Conservation (phyloP, 495 filamentous ascomycete genomes). For the Niebla homalea region DNA sequence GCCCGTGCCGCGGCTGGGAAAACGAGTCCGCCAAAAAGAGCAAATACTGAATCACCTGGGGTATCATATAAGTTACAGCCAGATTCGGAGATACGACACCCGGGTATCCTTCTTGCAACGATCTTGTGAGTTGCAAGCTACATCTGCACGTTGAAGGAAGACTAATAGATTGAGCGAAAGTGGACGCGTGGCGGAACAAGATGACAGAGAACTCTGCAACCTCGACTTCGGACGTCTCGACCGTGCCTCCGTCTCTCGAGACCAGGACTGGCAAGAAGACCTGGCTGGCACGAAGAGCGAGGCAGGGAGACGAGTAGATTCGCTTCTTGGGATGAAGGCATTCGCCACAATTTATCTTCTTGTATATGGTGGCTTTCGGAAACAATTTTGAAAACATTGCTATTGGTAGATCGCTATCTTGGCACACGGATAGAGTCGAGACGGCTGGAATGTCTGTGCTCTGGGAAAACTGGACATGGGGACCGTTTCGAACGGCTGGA, state of each 20-base stretch:
- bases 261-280: conserved; percentile 75
- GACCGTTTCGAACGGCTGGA: no score
- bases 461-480: no score
- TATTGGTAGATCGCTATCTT: no score
- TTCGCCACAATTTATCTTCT: background rate
- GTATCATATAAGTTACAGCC: conserved; percentile 90
- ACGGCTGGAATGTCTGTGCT: no score
- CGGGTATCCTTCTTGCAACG: conserved; percentile 82
- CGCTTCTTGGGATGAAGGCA: no score
- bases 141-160: background rate
- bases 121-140: conserved; percentile 54
- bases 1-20: conserved; percentile 57
- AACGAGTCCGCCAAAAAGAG: conserved; percentile 58
- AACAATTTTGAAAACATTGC: background rate
- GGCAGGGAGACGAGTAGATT: background rate
- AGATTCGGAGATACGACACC: conserved; percentile 74
- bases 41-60: conserved; percentile 80
- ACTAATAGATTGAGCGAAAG: conserved; percentile 30
- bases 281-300: conserved; percentile 53
- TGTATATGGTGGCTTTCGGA: background rate
- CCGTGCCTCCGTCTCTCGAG: conserved; percentile 73
- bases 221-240: conserved; percentile 54
- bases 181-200: conserved; percentile 92
- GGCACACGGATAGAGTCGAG: no score
- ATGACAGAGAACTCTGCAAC: conserved; percentile 67